Base-by-base conservation (phyloP, 345 rosid genomes). In the Eucalyptus camaldulensis region DNA sequence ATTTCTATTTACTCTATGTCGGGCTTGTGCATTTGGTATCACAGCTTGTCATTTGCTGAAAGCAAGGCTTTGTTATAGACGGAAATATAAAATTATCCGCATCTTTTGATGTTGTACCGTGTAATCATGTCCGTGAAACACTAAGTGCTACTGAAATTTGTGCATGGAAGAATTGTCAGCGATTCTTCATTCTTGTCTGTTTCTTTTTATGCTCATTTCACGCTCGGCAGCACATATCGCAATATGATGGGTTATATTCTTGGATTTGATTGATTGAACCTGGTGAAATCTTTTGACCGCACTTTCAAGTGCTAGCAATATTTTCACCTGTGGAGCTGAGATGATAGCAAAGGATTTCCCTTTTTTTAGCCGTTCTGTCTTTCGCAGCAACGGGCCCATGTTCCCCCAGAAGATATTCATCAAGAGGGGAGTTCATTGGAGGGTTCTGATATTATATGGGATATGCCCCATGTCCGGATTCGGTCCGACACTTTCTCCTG, bases 391-490 rank as follows among this genome's bases (percentile, higher is more conserved):
- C 86, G 96, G 99, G 99, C 99, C 99, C 25, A 95, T 99, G 69
- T 96, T 97, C 92, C 99, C 99, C 6, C 97, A 96, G 91, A 76
- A 76, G 83, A 92, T 97, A 87, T 96, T 98, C 91, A 95, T 97
- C 60, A 96, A 94, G 90, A 99, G 99, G 99, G 56, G 99, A 96
- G 93, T 96, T 97, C 87, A 89, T 96, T 86, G 99, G 99, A 51
- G 99, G 99, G 99, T 60, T 97, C 98, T 13, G 99, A 98, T 94
- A 96, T 97, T 90, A 94, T 95, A 88, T 94, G 95, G 89, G 95
- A 91, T 87, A 92, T 97, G 97, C 98, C 96, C 91, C 98, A 94
- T 98, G 99, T 97, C 88, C 88, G 88, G 88, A 37, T 11, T n/a
- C 89, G 14, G 29, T 33, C 49, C 10, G 62, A 25, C 44, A 40